phyloP scores from a whole-genome alignment of 768 basidiomycete species.

The Phylloporus rhodoxanthus region DNA sequence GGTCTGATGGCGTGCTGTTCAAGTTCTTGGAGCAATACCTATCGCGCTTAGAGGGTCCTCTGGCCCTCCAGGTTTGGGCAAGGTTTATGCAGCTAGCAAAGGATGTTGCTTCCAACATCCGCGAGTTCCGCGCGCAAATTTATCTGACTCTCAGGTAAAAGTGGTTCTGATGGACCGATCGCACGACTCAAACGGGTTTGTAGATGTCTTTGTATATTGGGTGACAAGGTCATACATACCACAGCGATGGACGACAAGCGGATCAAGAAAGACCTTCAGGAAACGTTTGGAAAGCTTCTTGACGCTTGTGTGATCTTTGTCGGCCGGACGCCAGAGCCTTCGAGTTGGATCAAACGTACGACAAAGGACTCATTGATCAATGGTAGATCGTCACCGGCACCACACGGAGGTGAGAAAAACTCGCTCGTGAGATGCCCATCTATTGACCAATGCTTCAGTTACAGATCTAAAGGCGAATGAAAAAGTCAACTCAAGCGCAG shows the following conservation, averaged over 20 bases:
- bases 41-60: constrained; percentile 75
- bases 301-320: constrained; percentile 73
- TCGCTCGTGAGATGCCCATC: background rate
- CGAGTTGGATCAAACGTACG: constrained; percentile 71
- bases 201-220: constrained; percentile 72
- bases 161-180: background rate
- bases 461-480: constrained; percentile 53
- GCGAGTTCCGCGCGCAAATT: constrained; percentile 65
- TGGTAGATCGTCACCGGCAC: constrained; percentile 67
- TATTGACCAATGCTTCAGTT: constrained; percentile 7
- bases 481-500: constrained; percentile 44
- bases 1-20: constrained; percentile 69
- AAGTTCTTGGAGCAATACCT: constrained; percentile 87
- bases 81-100: constrained; percentile 72
- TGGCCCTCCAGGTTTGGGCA: constrained; percentile 90
- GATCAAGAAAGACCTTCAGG: constrained; percentile 87
- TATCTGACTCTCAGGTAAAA: constrained; percentile 69
- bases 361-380: constrained; percentile 61
- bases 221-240: constrained; percentile 83
- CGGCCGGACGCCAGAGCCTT: constrained; percentile 66
- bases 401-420: constrained; percentile 42
- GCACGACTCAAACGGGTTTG: constrained; percentile 7
- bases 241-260: constrained; percentile 87
- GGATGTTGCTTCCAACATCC: constrained; percentile 61
- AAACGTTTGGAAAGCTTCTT: constrained; percentile 78